phyloP scores from a whole-genome alignment of 2,329 filamentous ascomycete genomes.

The Alternaria viburni region DNA sequence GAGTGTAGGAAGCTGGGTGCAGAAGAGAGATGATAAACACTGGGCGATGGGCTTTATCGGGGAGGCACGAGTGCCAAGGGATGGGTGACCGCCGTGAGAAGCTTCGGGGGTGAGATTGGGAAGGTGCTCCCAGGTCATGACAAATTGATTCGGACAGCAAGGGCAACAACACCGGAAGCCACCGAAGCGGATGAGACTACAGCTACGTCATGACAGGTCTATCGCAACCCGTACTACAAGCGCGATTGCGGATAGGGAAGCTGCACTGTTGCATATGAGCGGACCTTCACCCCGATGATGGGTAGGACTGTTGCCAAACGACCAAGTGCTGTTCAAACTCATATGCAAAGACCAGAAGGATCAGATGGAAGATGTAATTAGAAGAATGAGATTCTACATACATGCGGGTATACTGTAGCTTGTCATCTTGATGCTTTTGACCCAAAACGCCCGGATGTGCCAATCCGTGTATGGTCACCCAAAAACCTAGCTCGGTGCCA shows the following conservation, averaged over 20 bases:
- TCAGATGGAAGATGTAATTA: not conserved
- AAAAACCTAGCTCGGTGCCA: not conserved
- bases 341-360: not conserved
- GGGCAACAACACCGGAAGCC: not conserved
- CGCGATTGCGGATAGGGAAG: not conserved
- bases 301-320: not conserved
- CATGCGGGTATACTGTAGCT: slow-evolving; percentile 7
- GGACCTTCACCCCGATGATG: slow-evolving; percentile 14
- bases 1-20: slow-evolving; percentile 33
- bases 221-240: not conserved
- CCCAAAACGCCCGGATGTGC: not conserved
- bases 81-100: slow-evolving; percentile 10
- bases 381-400: slow-evolving; percentile 1
- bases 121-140: slow-evolving; percentile 21
- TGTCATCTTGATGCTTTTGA: not conserved
- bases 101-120: slow-evolving; percentile 4
- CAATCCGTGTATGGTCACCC: not conserved
- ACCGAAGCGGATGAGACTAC: not conserved
- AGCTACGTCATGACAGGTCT: slow-evolving; percentile 6
- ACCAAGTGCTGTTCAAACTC: not conserved
- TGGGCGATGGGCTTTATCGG: slow-evolving; percentile 12
- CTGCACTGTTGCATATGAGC: slow-evolving; percentile 16
- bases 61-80: slow-evolving; percentile 26
- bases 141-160: not conserved
- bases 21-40: slow-evolving; percentile 10